Percentiles rank a stretch among this genome's conserved stretches.
These are phyloP conservation scores for Axilococcus clingmanii DNA, from an alignment of 139 green algal genomes.

Conservation along the genomic window DNA sequence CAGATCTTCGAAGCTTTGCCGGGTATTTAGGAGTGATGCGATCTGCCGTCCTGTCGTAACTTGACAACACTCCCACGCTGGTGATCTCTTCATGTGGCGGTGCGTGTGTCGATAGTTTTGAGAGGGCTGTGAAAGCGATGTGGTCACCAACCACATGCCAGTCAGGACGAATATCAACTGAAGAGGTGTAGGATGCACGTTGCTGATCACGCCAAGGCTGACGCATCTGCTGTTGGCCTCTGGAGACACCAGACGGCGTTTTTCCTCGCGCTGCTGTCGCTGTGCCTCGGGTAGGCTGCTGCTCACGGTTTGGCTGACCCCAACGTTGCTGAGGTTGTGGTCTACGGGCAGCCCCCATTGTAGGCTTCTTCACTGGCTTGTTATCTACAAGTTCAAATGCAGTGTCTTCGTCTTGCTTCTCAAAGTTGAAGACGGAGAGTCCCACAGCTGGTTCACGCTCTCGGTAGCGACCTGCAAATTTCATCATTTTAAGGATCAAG, in stretches of 20 bases:
- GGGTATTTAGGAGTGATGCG: slow-evolving; percentile 73
- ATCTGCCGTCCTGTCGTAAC: slow-evolving; percentile 88
- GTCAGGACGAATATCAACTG: slow-evolving; percentile 88
- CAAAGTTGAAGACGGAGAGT: slow-evolving; percentile 89
- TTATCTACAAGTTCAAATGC: slow-evolving; percentile 96
- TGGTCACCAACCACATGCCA: slow-evolving; percentile 88
- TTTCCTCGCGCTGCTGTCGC: background rate
- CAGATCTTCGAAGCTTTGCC: slow-evolving; percentile 60
- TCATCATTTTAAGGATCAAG: background rate
- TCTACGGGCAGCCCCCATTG: slow-evolving; percentile 4
- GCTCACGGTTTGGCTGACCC: slow-evolving; percentile 2
- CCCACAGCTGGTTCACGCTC: slow-evolving; percentile 29
- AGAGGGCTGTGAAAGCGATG: slow-evolving; percentile 70
- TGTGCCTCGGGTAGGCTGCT: background rate
- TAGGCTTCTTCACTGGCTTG: slow-evolving; percentile 45
- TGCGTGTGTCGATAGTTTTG: slow-evolving; percentile 66
- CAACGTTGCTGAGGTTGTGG: slow-evolving; percentile 5
- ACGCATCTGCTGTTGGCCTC: background rate
- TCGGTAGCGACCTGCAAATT: slow-evolving; percentile 20
- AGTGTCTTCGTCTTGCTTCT: slow-evolving; percentile 89
- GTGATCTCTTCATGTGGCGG: slow-evolving; percentile 37
- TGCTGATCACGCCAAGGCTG: slow-evolving; percentile 17
- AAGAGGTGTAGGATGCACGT: slow-evolving; percentile 47
- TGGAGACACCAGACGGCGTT: background rate
- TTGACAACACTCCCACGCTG: slow-evolving; percentile 60